These are phyloP conservation scores for Fusarium scirpi DNA, from an alignment of 2,329 filamentous ascomycete species.

Conservation along the genomic window DNA sequence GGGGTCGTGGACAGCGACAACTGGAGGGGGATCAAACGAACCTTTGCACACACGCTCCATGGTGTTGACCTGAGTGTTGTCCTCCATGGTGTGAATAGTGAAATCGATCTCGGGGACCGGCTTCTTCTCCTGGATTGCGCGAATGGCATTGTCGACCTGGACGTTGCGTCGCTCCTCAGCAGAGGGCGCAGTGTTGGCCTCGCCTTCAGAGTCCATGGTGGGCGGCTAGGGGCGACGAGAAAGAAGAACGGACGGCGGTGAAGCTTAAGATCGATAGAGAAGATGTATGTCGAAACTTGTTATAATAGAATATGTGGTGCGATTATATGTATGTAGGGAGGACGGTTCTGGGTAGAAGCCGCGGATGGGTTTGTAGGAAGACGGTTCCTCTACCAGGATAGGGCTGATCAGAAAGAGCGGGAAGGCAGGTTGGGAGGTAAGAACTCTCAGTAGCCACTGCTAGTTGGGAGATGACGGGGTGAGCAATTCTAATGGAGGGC, in stretches of 20 bases:
- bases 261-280: slow-evolving; percentile 32
- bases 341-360: slow-evolving; percentile 20
- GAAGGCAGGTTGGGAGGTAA: slow-evolving; percentile 35
- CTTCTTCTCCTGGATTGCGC: slow-evolving; percentile 94
- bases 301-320: slow-evolving; percentile 24
- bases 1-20: slow-evolving; percentile 36
- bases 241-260: slow-evolving; percentile 45
- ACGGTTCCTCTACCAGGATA: slow-evolving; percentile 40
- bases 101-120: slow-evolving; percentile 98
- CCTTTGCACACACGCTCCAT: slow-evolving; percentile 98
- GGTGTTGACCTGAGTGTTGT: slow-evolving; percentile 94
- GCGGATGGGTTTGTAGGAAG: slow-evolving; percentile 37
- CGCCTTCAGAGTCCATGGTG: slow-evolving; percentile 61
- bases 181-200: slow-evolving; percentile 49
- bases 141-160: slow-evolving; percentile 89
- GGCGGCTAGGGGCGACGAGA: slow-evolving; percentile 37
- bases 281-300: slow-evolving; percentile 21
- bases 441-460: slow-evolving; percentile 30
- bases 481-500: slow-evolving; percentile 21
- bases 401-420: slow-evolving; percentile 46
- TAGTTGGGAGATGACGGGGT: slow-evolving; percentile 33
- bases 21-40: slow-evolving; percentile 59
- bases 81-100: slow-evolving; percentile 97
- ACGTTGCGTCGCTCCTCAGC: slow-evolving; percentile 63
- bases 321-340: slow-evolving; percentile 11